A percentile compares a stretch with the other conserved stretches of the same genome.
Conservation (phyloP, 192 early-diverging fungal genomes). For the Chytriomyces hyalinus region DNA sequence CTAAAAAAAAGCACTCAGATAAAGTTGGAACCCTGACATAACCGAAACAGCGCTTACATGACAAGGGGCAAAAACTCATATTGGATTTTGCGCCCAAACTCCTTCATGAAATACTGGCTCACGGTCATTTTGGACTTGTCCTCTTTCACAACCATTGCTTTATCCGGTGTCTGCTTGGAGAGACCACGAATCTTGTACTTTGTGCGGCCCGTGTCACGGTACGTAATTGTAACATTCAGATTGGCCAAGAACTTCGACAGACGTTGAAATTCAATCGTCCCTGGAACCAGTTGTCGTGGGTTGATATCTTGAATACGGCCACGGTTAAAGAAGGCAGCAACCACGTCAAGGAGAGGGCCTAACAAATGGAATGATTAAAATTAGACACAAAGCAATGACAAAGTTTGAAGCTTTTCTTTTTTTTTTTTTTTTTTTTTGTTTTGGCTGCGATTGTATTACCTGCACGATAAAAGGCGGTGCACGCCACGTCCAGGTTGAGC, state of each 20-base stretch:
- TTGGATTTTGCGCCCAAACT: slow-evolving; percentile 16
- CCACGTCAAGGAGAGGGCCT: slow-evolving; percentile 5
- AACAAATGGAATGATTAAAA: too few relatives aligned
- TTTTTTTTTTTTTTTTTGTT: too few relatives aligned
- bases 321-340: slow-evolving; percentile 20
- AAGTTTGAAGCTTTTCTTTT: too few relatives aligned
- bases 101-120: slow-evolving; percentile 50
- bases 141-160: too few relatives aligned
- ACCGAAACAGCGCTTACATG: slow-evolving; percentile 4
- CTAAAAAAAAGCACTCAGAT: slow-evolving; percentile 15
- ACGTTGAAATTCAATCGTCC: not conserved
- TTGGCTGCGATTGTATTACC: too few relatives aligned
- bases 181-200: slow-evolving; percentile 8
- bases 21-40: slow-evolving; percentile 32
- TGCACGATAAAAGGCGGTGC: slow-evolving; percentile 19
- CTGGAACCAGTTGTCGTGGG: not conserved
- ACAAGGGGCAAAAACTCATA: slow-evolving; percentile 20
- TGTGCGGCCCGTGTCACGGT: not conserved
- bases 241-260: slow-evolving; percentile 22
- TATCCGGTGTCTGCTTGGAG: not conserved
- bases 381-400: too few relatives aligned
- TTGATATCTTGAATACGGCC: slow-evolving; percentile 5
- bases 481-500: slow-evolving; percentile 16
- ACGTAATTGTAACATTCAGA: not conserved
- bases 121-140: slow-evolving; percentile 22